Base-by-base conservation (phyloP, 768 basidiomycete genomes). In the Termitomyces bulborhizus region DNA sequence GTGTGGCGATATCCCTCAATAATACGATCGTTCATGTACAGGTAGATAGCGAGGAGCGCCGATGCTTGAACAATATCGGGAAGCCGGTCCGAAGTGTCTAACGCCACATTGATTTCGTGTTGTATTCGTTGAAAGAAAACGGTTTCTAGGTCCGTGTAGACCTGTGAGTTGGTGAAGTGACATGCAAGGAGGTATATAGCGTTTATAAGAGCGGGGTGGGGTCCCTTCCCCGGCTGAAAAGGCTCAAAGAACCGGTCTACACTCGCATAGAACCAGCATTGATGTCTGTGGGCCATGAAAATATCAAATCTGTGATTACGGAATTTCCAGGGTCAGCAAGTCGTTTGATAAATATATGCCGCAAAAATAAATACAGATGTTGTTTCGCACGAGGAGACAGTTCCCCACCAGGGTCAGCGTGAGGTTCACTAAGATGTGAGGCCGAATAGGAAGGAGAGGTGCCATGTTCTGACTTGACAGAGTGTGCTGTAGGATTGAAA, bases 1-100 rank as follows among this genome's bases (percentile, higher is more conserved):
- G 83, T 75, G 58, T 85, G 82, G 34, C 79, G 76, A 65, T 83
- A 83, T 3, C 80, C 84, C 62, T 86, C 83, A 32, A 83, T 73
- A 27, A 73, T 66, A 11, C 82, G 76, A 46, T 75, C 76, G 54
- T 82, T 81, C 66, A 76, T 74, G 65, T 80, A 85, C 62, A 81
- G 79, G 64, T 84, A 85, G 32, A 80, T 70, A 2, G 82, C 79
- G 49, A 86, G 74, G 29, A 86, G 73, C 39, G 77, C 79, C 1
- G 81, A 79, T 1, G 84, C 83, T 62, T 82, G 82, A 9, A 85
- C 75, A 54, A 82, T 73, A 61, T 85, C 80, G 53, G 81, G 67
- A 47, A 83, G 72, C 34, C 81, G 78, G 61, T 84, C 79, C 40
- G 78, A 75, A 55, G 70, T 72, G 59, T 81, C 79, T 41, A 85